These are phyloP conservation scores for Coemansia sp. DNA, from an alignment of 192 early-diverging fungal genomes.

Conservation along the genomic window DNA sequence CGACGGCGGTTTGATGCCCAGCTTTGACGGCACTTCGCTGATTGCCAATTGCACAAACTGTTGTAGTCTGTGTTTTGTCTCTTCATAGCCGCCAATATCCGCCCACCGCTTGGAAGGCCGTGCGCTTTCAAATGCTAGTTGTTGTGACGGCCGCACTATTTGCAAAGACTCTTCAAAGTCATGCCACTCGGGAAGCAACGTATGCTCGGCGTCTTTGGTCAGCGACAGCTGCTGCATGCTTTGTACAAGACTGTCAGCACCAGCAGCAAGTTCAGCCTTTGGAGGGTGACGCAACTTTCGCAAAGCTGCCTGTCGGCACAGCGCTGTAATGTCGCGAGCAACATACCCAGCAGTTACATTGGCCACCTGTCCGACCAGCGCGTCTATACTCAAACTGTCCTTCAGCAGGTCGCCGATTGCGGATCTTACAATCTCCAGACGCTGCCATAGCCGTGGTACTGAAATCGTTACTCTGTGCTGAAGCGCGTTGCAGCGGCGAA, in stretches of 20 bases:
- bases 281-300: conserved; percentile 14
- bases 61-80: conserved; percentile 59
- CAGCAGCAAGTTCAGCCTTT: neutral
- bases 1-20: conserved; percentile 73
- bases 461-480: conserved; percentile 21
- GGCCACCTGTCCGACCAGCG: conserved; percentile 22
- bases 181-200: conserved; percentile 12
- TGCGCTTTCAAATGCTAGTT: conserved; percentile 60
- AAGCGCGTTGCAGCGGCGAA: conserved; percentile 21
- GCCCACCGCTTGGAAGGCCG: conserved; percentile 59
- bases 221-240: conserved; percentile 13
- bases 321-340: conserved; percentile 35
- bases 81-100: conserved; percentile 73
- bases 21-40: conserved; percentile 50
- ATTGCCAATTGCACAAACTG: conserved; percentile 62
- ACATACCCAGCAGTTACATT: conserved; percentile 48
- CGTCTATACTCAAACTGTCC: neutral
- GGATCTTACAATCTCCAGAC: conserved; percentile 18
- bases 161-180: conserved; percentile 52
- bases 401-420: neutral
- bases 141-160: conserved; percentile 64
- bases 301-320: conserved; percentile 42
- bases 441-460: conserved; percentile 23
- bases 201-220: neutral
- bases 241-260: neutral